Percentiles rank a stretch among this genome's conserved stretches.
phyloP scores from a whole-genome alignment of 805 yeast genomes.

The Cyberlindnera bimundalis region DNA sequence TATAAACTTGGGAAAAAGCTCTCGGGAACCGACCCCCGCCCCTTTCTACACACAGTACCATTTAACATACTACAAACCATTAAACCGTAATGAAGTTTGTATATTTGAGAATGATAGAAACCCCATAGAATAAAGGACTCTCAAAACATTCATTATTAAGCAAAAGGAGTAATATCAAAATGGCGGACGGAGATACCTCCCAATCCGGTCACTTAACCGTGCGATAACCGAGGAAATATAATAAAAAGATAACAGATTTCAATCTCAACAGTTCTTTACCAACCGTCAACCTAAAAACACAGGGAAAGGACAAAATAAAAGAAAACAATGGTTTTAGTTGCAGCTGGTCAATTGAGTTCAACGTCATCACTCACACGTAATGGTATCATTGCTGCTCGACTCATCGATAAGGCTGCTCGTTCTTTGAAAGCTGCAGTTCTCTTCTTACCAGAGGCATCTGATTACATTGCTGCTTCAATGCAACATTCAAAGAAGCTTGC shows the following conservation, averaged over 20 bases:
- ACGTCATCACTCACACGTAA: slow-evolving; percentile 59
- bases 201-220: not conserved
- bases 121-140: too few relatives aligned
- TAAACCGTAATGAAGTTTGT: too few relatives aligned
- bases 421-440: slow-evolving; percentile 56
- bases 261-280: too few relatives aligned
- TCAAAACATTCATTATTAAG: too few relatives aligned
- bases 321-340: slow-evolving; percentile 53
- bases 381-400: slow-evolving; percentile 50
- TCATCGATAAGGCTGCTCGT: slow-evolving; percentile 62
- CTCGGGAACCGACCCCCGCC: slow-evolving; percentile 4
- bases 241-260: too few relatives aligned
- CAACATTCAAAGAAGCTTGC: slow-evolving; percentile 61
- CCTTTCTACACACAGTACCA: too few relatives aligned
- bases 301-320: not conserved
- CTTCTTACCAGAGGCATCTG: slow-evolving; percentile 92
- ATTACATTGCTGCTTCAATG: slow-evolving; percentile 61
- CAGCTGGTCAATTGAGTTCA: slow-evolving; percentile 86
- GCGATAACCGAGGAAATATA: not conserved
- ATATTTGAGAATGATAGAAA: too few relatives aligned
- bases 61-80: too few relatives aligned
- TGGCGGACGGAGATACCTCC: not conserved
- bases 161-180: not conserved
- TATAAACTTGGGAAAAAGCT: too few relatives aligned
- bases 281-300: too few relatives aligned